Evolutionary conservation across 768 basidiomycete genomes (phyloP).

Genomic region (Leucosporidium scottii): DNA sequence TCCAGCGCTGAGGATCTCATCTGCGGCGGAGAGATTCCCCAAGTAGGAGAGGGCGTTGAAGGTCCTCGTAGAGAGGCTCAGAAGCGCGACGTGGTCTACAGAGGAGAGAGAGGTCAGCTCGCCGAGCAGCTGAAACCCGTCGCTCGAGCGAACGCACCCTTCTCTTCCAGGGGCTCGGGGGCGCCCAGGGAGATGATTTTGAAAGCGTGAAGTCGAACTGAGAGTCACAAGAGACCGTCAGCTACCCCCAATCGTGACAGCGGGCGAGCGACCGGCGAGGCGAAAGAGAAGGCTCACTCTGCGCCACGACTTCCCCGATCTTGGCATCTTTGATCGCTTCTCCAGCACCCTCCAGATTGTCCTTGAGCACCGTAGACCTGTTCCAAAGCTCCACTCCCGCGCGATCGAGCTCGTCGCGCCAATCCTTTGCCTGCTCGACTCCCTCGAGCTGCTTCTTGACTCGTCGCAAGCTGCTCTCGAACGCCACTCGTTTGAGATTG

Average conservation of each 20-base stretch:
- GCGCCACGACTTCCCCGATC: neutral
- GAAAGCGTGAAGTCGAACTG: conserved; percentile 5
- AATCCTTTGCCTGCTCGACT: neutral
- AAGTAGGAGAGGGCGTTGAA: neutral
- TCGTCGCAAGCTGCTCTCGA: neutral
- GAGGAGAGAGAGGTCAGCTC: too few relatives aligned
- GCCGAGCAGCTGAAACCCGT: too few relatives aligned
- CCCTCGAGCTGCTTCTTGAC: neutral
- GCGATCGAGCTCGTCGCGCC: conserved; percentile 9
- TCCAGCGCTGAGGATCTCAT: neutral
- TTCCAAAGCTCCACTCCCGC: conserved; percentile 11
- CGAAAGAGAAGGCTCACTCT: neutral
- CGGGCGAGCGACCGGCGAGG: too few relatives aligned
- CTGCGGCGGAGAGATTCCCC: neutral
- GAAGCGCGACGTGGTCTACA: conserved; percentile 4
- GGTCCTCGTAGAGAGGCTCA: conserved; percentile 7
- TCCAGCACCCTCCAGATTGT: neutral
- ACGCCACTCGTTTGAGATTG: neutral
- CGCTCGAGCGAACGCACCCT: neutral
- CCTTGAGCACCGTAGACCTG: neutral
- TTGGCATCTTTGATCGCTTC: neutral
- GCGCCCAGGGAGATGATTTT: conserved; percentile 8
- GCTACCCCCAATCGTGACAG: too few relatives aligned
- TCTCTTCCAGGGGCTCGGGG: neutral
- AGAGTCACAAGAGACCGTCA: neutral